Evolutionary conservation across 805 yeast genomes (phyloP), one percentile per base, ranked within the genome.

Genomic region (Lachancea thermotolerans): DNA sequence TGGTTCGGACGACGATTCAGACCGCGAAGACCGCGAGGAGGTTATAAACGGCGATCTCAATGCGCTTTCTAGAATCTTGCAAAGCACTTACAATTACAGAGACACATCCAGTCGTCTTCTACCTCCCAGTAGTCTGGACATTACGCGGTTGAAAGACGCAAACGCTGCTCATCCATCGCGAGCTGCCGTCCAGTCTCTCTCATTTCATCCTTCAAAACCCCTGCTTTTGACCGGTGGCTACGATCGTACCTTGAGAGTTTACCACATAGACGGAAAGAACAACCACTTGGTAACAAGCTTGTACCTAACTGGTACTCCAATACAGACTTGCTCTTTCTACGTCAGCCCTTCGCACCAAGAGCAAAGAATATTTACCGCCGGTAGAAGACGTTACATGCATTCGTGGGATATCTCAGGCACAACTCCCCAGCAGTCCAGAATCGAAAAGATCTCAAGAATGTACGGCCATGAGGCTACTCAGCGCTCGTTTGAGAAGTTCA

Each of bases 401-500:
- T 81, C 88, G 40, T 90, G 98, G 96, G 90, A 89, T 64, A 71
- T 93, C 41, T 78, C 79, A 12, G 41, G 50, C 11, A 46, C 48
- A n/a, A 47, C 53, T 10, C 45, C 51, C 6, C 39, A 50, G n/a
- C 44, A 52, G 16, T 60, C 66, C 1, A 72, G 70, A 15, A 79
- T 89, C 37, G 95, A 89, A 53, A 93, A 90, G 66, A 79, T 93
- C 35, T 78, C 85, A 44, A 78, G 96, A 65, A 67, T 91, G 73
- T 91, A 90, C 62, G 99, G 99, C 3, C 95, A 90, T 58, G 96
- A 87, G 59, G 69, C 74, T 31, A 78, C 82, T 31, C 98, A 91
- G 69, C 76, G 77, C 54, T 82, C 95, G 9, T 87, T 89, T 74
- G 99, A 93, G 64, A 75, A 82, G 56, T 91, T 93, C 67, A 80